These are phyloP conservation scores for Tritrichomonas musculus DNA, from an alignment of 208 protist genomes.

Conservation along the genomic window DNA sequence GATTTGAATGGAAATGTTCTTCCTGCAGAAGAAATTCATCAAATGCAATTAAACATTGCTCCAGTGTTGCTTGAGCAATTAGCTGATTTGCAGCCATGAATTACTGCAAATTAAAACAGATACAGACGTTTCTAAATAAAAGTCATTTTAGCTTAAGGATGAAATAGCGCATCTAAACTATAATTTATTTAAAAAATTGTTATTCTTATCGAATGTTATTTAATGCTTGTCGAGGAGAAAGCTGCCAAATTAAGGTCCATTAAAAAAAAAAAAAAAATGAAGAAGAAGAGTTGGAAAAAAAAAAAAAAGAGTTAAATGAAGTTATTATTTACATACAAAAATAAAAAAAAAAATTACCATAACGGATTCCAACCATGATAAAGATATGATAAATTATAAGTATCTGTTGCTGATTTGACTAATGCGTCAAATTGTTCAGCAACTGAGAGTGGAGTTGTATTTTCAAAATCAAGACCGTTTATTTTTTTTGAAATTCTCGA, in stretches of 20 bases:
- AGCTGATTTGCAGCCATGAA: not conserved
- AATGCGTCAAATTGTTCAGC: not conserved
- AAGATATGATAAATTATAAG: constrained; percentile 33
- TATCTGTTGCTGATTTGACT: constrained; percentile 15
- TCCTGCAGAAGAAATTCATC: not conserved
- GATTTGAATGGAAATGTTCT: not conserved
- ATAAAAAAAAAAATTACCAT: constrained; percentile 34
- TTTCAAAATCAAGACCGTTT: not conserved
- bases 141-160: too few species aligned
- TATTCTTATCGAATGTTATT: too few species aligned
- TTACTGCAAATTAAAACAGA: not conserved
- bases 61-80: not conserved
- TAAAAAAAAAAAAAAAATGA: too few species aligned
- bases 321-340: too few species aligned
- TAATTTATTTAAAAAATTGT: too few species aligned
- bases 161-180: too few species aligned
- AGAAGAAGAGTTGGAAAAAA: too few species aligned
- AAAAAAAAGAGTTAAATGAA: too few species aligned
- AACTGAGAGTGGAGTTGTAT: not conserved
- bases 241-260: too few species aligned
- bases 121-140: too few species aligned
- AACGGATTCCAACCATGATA: constrained; percentile 39
- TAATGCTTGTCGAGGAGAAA: too few species aligned
- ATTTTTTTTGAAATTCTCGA: constrained; percentile 30
- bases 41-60: not conserved